Evolutionary conservation across 805 yeast genomes (phyloP).

Genomic region (Ogataea trehalophila): DNA sequence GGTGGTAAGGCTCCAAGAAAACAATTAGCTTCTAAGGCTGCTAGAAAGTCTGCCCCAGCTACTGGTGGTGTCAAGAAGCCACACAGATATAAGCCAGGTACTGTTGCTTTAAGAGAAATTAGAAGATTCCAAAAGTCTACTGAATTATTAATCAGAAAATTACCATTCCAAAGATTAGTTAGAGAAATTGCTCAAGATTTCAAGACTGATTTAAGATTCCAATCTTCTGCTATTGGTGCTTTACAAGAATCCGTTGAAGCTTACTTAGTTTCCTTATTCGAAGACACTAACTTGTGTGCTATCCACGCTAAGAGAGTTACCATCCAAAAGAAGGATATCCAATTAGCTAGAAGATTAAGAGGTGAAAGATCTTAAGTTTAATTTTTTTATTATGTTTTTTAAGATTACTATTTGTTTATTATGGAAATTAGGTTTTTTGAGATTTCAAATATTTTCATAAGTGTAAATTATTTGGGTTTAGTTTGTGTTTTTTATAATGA

Average conservation of each 20-base stretch:
- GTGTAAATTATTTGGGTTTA: conserved; percentile 13
- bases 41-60: conserved; percentile 89
- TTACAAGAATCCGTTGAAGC: conserved; percentile 99
- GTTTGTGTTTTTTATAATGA: conserved; percentile 11
- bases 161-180: conserved; percentile 96
- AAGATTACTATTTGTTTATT: neutral
- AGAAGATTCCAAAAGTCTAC: conserved; percentile 97
- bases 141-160: conserved; percentile 89
- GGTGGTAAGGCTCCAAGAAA: conserved; percentile 97
- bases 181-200: conserved; percentile 94
- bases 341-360: conserved; percentile 95
- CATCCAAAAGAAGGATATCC: conserved; percentile 96
- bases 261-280: conserved; percentile 90
- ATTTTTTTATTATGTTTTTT: conserved; percentile 2
- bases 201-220: conserved; percentile 92
- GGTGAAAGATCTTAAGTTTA: conserved; percentile 79
- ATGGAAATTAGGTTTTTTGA: neutral
- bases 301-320: conserved; percentile 99
- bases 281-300: conserved; percentile 98
- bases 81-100: conserved; percentile 97
- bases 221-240: conserved; percentile 96
- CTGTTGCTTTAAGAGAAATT: conserved; percentile 93
- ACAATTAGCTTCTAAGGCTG: conserved; percentile 88
- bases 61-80: conserved; percentile 93
- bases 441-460: conserved; percentile 4